Conservation (phyloP, 495 filamentous ascomycete genomes). For the Penicillium angulare region DNA sequence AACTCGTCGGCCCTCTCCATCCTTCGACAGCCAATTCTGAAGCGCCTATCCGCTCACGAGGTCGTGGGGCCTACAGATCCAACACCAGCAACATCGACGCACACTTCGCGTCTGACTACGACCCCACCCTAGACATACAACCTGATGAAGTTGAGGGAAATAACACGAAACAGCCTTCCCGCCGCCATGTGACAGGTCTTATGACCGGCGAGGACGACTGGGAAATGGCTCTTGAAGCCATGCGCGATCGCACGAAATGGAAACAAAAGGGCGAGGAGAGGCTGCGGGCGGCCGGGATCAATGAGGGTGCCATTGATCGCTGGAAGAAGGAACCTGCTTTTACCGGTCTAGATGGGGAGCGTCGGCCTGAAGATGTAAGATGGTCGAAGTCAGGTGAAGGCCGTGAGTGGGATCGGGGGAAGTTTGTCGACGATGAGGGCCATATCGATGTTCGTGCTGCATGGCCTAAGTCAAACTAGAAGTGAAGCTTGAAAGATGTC, state of each 20-base stretch:
- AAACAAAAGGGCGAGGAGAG: slow-evolving; percentile 74
- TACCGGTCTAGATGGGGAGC: slow-evolving; percentile 38
- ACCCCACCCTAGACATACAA: slow-evolving; percentile 71
- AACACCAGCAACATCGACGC: slow-evolving; percentile 69
- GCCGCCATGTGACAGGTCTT: slow-evolving; percentile 40
- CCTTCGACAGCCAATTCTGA: slow-evolving; percentile 44
- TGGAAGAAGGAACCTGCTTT: slow-evolving; percentile 66
- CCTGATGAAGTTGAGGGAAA: slow-evolving; percentile 44
- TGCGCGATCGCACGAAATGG: slow-evolving; percentile 81
- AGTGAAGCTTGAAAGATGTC: not conserved
- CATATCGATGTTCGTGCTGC: slow-evolving; percentile 51
- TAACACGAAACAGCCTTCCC: slow-evolving; percentile 24
- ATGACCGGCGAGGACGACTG: slow-evolving; percentile 64
- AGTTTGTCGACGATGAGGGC: slow-evolving; percentile 67
- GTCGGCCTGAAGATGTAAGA: slow-evolving; percentile 61
- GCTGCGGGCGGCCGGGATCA: slow-evolving; percentile 75
- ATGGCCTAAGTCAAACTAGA: slow-evolving; percentile 24
- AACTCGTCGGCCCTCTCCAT: slow-evolving; percentile 77
- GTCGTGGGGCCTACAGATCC: slow-evolving; percentile 63
- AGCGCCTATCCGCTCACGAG: slow-evolving; percentile 57
- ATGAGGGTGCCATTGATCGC: slow-evolving; percentile 69
- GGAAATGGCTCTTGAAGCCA: slow-evolving; percentile 78
- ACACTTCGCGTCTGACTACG: slow-evolving; percentile 75
- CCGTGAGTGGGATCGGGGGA: slow-evolving; percentile 91
- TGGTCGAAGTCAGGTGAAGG: slow-evolving; percentile 79